Base-by-base conservation (phyloP, 1,139 yeast genomes). In the Candida neerlandica region DNA sequence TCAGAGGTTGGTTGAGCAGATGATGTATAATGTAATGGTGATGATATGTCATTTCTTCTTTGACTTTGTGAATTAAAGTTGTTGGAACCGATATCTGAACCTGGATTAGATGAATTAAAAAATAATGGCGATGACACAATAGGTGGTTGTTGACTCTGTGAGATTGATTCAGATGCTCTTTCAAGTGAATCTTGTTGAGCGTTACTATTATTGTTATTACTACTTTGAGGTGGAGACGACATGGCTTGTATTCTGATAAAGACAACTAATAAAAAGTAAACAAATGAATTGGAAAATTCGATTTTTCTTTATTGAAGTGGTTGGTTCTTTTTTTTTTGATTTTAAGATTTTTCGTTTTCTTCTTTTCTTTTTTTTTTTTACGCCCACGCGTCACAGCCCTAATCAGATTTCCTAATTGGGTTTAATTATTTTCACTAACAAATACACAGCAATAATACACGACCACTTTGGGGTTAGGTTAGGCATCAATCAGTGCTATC, bases 71-170 rank as follows among this genome's bases (percentile, higher is more conserved):
- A 65, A 52, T 44, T 62, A 59, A 9, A 64, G 59, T 34, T 54
- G 55, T 19, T 60, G 55, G 45, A 16, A 37, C 45, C 50, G 30
- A 54, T 58, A 51, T 75, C 80, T 11, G 79, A 74, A 45, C 69
- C 65, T 1, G 78, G 75, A 51, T 75, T 74, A 19, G 81, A 77
- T n/a, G 72, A 75, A 27, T 82, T 78, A 61, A 84, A 78, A 61
- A 85, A 84, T 52, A 85, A 74, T 30, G 90, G 90, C 21, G 90
- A 85, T 11, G 89, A 82, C 7, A 76, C 82, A n/a, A 67, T 75
- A n/a, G 68, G 60, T 16, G 65, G 60, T 44, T 66, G 69, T 55
- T 73, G 77, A 11, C 73, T 60, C 58, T 72, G 79, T 11, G 71
- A 61, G 45, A 61, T 64, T 2, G 76, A 64, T 49, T 68, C 69